Conservation (phyloP, 108 stramenopile species). For the Cyclotella baltica region DNA sequence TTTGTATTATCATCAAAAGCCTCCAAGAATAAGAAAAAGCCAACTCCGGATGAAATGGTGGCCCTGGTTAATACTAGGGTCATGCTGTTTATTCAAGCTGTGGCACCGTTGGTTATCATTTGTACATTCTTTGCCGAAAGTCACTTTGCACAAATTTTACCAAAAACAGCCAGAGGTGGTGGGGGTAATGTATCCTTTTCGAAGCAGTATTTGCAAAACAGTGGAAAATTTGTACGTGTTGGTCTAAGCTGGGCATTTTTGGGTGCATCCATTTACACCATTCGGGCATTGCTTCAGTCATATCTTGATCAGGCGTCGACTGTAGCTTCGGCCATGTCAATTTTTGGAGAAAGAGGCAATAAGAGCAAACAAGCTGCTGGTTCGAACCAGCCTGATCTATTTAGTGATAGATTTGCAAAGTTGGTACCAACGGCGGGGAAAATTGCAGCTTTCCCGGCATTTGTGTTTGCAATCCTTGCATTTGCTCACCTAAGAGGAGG, state of each 20-base stretch:
- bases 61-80: slow-evolving; percentile 38
- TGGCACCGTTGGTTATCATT: slow-evolving; percentile 41
- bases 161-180: slow-evolving; percentile 18
- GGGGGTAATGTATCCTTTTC: slow-evolving; percentile 27
- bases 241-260: slow-evolving; percentile 44
- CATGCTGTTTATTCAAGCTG: slow-evolving; percentile 45
- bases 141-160: slow-evolving; percentile 23
- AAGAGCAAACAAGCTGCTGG: background rate
- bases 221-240: slow-evolving; percentile 38
- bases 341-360: slow-evolving; percentile 10
- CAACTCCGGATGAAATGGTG: slow-evolving; percentile 34
- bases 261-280: slow-evolving; percentile 31
- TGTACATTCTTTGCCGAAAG: slow-evolving; percentile 35
- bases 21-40: slow-evolving; percentile 29
- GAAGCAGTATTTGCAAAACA: slow-evolving; percentile 39
- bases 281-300: slow-evolving; percentile 47
- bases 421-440: slow-evolving; percentile 42
- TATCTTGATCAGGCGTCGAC: slow-evolving; percentile 43
- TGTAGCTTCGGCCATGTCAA: slow-evolving; percentile 32
- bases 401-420: slow-evolving; percentile 33
- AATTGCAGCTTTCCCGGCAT: slow-evolving; percentile 38
- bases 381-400: slow-evolving; percentile 33
- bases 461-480: slow-evolving; percentile 38
- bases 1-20: slow-evolving; percentile 34
- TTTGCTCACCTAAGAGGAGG: slow-evolving; percentile 51